phyloP scores from a whole-genome alignment of 2,329 filamentous ascomycete genomes.

The Aureobasidium sp. region DNA sequence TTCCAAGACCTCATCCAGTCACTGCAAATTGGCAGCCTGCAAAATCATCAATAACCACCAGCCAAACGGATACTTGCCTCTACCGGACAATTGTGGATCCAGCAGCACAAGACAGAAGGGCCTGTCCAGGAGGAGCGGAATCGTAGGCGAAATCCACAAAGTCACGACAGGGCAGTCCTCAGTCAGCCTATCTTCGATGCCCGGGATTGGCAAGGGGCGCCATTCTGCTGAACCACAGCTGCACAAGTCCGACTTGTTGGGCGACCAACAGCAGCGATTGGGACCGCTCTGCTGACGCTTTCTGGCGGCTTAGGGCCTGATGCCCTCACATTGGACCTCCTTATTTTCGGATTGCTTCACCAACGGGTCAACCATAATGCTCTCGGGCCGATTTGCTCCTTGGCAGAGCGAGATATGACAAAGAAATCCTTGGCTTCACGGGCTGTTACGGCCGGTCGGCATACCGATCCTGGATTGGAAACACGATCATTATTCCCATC shows the following conservation, averaged over 20 bases:
- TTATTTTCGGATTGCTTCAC: constrained; percentile 4
- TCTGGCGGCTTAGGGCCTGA: not conserved
- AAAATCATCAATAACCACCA: not conserved
- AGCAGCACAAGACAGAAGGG: not conserved
- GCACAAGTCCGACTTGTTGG: not conserved
- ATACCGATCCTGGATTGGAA: not conserved
- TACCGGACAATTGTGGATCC: not conserved
- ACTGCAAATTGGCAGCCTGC: not conserved
- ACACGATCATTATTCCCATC: not conserved
- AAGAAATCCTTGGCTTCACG: not conserved
- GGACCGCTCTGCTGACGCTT: not conserved
- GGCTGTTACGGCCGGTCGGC: not conserved
- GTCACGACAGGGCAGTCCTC: not conserved
- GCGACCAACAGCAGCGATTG: not conserved
- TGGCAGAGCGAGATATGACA: not conserved
- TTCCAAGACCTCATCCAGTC: not conserved
- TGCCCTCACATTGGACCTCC: not conserved
- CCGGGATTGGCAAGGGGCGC: not conserved
- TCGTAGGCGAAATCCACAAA: not conserved
- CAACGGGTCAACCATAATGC: constrained; percentile 1
- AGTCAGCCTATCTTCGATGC: not conserved
- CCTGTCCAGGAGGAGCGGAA: not conserved
- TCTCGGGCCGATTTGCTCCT: constrained; percentile 6
- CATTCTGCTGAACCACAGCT: constrained; percentile 1
- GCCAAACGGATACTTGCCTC: not conserved